Conservation (phyloP, 331 rosid species). For the Dryas integrifolia region DNA sequence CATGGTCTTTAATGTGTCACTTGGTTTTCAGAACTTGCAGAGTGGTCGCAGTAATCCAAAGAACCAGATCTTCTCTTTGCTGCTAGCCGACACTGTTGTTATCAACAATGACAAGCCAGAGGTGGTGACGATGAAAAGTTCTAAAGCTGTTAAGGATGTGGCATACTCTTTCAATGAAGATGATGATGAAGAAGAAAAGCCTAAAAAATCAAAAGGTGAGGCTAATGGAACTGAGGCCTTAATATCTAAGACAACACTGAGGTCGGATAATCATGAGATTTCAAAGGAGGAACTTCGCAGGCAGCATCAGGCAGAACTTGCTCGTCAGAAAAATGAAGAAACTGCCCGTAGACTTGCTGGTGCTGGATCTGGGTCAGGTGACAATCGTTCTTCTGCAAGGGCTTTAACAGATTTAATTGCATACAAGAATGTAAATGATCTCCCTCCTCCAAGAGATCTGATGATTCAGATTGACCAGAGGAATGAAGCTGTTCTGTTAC, state of each 20-base stretch:
- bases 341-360: conserved; percentile 58
- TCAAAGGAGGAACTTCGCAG: conserved; percentile 56
- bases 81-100: conserved; percentile 52
- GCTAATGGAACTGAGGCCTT: conserved; percentile 36
- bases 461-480: conserved; percentile 55
- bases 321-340: conserved; percentile 56
- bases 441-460: conserved; percentile 40
- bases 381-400: conserved; percentile 39
- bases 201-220: conserved; percentile 25
- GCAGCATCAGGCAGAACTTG: conserved; percentile 56
- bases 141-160: conserved; percentile 43
- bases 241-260: conserved; percentile 44
- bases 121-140: conserved; percentile 36
- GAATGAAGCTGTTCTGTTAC: conserved; percentile 47
- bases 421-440: conserved; percentile 50
- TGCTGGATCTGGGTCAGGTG: conserved; percentile 36
- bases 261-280: conserved; percentile 52
- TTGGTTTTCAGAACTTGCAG: conserved; percentile 48
- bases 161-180: conserved; percentile 54
- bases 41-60: conserved; percentile 26
- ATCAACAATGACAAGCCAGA: conserved; percentile 42
- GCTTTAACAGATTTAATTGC: conserved; percentile 40
- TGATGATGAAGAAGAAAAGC: conserved; percentile 38
- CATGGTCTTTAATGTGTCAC: conserved; percentile 50
- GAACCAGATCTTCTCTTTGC: conserved; percentile 41